Percentiles rank a stretch among this genome's conserved stretches.
These are phyloP conservation scores for Oligophagozyma castellii DNA, from an alignment of 1,139 yeast species.

Conservation along the genomic window DNA sequence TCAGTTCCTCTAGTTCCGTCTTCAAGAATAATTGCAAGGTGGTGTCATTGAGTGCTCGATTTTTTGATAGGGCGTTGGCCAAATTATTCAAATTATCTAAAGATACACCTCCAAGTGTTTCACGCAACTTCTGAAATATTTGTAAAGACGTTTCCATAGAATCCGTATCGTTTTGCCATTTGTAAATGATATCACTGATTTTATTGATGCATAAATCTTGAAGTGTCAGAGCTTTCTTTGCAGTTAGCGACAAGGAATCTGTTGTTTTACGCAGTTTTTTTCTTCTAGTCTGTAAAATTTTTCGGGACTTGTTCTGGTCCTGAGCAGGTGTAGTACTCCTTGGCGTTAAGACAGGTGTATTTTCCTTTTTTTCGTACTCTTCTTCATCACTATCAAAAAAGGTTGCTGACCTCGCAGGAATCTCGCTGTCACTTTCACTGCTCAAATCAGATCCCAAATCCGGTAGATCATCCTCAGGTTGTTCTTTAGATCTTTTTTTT, in stretches of 20 bases:
- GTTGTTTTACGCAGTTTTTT: conserved; percentile 69
- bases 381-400: conserved; percentile 24
- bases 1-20: conserved; percentile 40
- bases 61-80: conserved; percentile 74
- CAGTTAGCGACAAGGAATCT: conserved; percentile 62
- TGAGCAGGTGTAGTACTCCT: conserved; percentile 2
- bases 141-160: conserved; percentile 7
- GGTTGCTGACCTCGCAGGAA: too few species aligned
- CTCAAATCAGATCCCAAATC: too few species aligned
- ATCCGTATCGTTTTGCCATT: conserved; percentile 33
- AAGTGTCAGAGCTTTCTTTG: conserved; percentile 48
- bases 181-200: conserved; percentile 51
- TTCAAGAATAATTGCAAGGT: conserved; percentile 64
- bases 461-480: too few species aligned
- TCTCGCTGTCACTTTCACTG: too few species aligned
- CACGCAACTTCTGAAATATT: conserved; percentile 15
- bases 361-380: conserved; percentile 11
- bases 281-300: conserved; percentile 43
- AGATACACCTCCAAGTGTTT: conserved; percentile 24
- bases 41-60: conserved; percentile 58
- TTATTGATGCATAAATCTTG: conserved; percentile 70
- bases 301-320: conserved; percentile 29
- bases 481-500: conserved; percentile 1
- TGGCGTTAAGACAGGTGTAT: conserved; percentile 3
- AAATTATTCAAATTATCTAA: conserved; percentile 39